These are phyloP conservation scores for Pseudonitzschia multistriata DNA, from an alignment of 108 stramenopile genomes.

Conservation along the genomic window DNA sequence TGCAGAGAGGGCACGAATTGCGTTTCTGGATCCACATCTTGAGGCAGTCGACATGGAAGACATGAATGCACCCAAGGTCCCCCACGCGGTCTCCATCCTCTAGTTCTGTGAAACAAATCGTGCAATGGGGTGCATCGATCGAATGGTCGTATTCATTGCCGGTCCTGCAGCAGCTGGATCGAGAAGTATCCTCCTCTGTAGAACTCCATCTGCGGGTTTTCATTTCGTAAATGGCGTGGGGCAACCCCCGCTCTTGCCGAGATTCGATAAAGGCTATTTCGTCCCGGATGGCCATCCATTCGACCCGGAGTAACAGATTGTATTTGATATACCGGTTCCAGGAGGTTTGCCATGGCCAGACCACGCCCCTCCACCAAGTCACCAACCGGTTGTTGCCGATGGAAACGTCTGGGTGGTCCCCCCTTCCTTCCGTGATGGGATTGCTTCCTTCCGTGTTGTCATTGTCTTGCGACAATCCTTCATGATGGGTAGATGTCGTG, in stretches of 20 bases:
- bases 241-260: constrained; percentile 18
- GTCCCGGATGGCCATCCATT: constrained; percentile 11
- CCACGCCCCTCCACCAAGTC: not conserved
- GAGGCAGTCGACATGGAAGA: constrained; percentile 73
- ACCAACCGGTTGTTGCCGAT: not conserved
- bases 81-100: constrained; percentile 82
- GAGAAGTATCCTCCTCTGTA: no score
- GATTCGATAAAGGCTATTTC: constrained; percentile 7
- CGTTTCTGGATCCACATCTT: constrained; percentile 60
- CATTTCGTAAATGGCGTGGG: constrained; percentile 22
- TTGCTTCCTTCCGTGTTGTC: no score
- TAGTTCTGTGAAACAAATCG: constrained; percentile 64
- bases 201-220: constrained; percentile 25
- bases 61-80: constrained; percentile 57
- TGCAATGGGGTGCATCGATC: constrained; percentile 37
- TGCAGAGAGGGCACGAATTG: constrained; percentile 77
- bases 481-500: not conserved
- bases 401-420: not conserved
- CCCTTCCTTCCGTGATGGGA: no score
- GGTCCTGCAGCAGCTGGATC: no score
- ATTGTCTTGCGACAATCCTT: no score
- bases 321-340: constrained; percentile 7
- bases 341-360: constrained; percentile 8
- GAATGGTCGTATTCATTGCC: no score
- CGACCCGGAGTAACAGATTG: not conserved